Evolutionary conservation across 1,139 yeast genomes (phyloP).

Genomic region (Lodderomyces orthopsilosis): DNA sequence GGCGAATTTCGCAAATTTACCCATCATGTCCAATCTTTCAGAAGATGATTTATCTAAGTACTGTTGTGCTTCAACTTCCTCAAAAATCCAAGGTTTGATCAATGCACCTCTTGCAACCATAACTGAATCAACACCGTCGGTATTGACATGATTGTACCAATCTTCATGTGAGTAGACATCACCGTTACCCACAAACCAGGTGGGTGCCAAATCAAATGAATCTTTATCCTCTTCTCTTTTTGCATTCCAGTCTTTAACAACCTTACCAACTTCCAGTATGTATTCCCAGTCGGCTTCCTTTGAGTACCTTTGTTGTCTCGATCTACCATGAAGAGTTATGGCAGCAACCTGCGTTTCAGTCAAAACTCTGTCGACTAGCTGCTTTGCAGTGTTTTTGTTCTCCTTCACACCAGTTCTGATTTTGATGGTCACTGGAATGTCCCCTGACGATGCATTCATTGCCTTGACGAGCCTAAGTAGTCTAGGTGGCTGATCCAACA

Average conservation of each 20-base stretch:
- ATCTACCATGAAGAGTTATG: constrained; percentile 91
- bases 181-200: constrained; percentile 83
- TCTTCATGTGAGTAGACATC: constrained; percentile 86
- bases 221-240: constrained; percentile 54
- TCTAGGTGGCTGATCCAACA: constrained; percentile 85
- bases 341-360: constrained; percentile 84
- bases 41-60: constrained; percentile 86
- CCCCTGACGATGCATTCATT: constrained; percentile 87
- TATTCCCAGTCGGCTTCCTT: constrained; percentile 92
- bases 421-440: constrained; percentile 87
- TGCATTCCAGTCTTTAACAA: constrained; percentile 60
- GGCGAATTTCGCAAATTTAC: constrained; percentile 71
- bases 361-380: constrained; percentile 66
- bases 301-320: constrained; percentile 93
- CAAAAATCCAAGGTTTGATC: constrained; percentile 98
- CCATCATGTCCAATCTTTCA: constrained; percentile 77
- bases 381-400: constrained; percentile 79
- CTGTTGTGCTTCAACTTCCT: constrained; percentile 87
- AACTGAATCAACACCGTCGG: constrained; percentile 80
- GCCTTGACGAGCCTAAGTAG: constrained; percentile 75
- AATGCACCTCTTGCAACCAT: constrained; percentile 99
- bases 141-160: constrained; percentile 75
- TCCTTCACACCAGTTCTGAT: constrained; percentile 90
- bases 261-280: constrained; percentile 68
- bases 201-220: constrained; percentile 44